Evolutionary conservation across 306 rosid species (phyloP), one percentile per base, ranked within the genome.

Genomic region (Quillaja saponaria): DNA sequence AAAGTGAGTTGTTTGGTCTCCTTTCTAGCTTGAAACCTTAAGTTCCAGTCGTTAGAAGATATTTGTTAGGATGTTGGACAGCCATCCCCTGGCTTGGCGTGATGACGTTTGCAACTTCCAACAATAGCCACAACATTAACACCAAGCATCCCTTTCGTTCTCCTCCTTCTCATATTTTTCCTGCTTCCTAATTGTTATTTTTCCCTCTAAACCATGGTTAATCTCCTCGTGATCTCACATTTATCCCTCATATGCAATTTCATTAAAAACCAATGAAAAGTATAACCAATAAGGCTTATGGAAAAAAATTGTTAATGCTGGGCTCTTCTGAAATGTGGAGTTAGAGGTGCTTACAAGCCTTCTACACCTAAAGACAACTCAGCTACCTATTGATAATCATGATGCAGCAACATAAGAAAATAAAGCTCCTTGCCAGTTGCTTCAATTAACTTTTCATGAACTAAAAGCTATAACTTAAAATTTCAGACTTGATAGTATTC

Each of bases 401-500:
- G 87, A 64, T 56, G 82, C 82, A 19, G 77, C 69, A 50, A 71
- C 84, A 63, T 57, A 81, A 48, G 95, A 85, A 53, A 82, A 67
- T 16, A 82, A 80, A 80, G 40, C 79, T 60, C 75, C 78, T 61
- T 68, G 81, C 71, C 94, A 80, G 61, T 81, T 91, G 42, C 95
- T 91, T 68, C 77, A 82, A 41, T 91, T 91, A 63, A 25, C 90
- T 44, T 91, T 85, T 76, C 95, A 91, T 41, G 96, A 91, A 81
- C 88, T 91, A 1, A 91, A 86, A 73, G 75, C 96, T 16, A 95
- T 96, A 5, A 91, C 97, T 2, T 95, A 96, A 25, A 91, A 91
- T 77, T 91, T 91, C 86, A 84, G 97, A 77, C 97, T 96, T 4
- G 97, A 91, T 51, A 91, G 96, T 79, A 91, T 91, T 80, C 96